Evolutionary conservation across 257 asterid genomes (phyloP), one percentile per base, ranked within the genome.

Genomic region (Handroanthus guayacan): DNA sequence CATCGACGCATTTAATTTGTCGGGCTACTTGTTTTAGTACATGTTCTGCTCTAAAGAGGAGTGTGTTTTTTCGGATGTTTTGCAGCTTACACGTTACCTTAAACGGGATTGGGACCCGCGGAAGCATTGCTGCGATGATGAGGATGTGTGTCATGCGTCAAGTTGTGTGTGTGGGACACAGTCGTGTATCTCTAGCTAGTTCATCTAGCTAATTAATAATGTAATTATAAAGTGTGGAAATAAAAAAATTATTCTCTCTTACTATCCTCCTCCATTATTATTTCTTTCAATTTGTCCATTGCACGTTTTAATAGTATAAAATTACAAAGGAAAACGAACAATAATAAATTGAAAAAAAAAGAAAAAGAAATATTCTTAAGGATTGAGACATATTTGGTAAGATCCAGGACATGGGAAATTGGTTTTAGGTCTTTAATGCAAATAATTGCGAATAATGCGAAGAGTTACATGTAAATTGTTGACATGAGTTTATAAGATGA

Each of bases 81-180:
- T 50, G 86, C 88, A 89, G 94, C 77, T 57, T 91, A 89, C 72
- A 84, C 89, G 6, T 44, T 91, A 81, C 97, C 97, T 61, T 85
- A 81, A 84, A 77, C 11, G 45, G 52, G 68, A 56, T 13, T 70
- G 81, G 70, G 77, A 45, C 60, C 7, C 8, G 47, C 10, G n/a
- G 20, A 25, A 61, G 67, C 56, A 81, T 65, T 10, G 57, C 5
- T 9, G 9, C 41, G 56, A 31, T 48, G 68, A 74, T 48, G 79
- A 66, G 34, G 50, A 66, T 67, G 54, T 41, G 45, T 39, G 9
- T 55, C 41, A 38, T 71, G 38, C 20, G 11, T 52, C 37, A n/a
- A 13, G 43, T 1, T 14, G 5, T 0, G 9, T 13, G 2, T 34
- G 39, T 41, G 63, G 67, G 66, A 67, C 58, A 8, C 25, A 45